Conservation (phyloP, 2,329 filamentous ascomycete species). For the Cladosporium velox region DNA sequence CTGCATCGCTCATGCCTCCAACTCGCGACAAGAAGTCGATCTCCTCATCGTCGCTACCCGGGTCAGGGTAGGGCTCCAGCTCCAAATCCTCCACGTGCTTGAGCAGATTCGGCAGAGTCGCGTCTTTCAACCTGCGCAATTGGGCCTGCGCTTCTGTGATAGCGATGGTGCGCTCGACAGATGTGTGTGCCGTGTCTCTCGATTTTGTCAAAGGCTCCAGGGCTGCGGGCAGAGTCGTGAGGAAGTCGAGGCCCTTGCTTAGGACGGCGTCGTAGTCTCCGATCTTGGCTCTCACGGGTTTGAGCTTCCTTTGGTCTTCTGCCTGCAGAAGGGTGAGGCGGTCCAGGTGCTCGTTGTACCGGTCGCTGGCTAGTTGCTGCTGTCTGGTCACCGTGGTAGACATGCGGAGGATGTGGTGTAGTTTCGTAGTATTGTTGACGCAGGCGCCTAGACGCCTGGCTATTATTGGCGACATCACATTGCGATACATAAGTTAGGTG, state of each 20-base stretch:
- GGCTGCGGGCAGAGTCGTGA: background rate
- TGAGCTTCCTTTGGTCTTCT: background rate
- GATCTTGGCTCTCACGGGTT: background rate
- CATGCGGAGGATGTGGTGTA: background rate
- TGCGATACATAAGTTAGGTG: conserved; percentile 10
- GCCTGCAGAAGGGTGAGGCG: background rate
- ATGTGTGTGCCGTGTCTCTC: background rate
- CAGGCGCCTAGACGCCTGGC: conserved; percentile 19
- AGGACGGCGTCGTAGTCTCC: background rate
- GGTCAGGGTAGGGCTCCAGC: background rate
- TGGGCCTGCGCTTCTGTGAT: background rate
- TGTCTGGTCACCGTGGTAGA: background rate
- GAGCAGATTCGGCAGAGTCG: background rate
- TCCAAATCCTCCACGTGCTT: conserved; percentile 8
- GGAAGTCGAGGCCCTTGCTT: background rate
- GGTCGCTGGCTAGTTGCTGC: background rate
- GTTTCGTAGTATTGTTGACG: background rate
- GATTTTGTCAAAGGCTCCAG: background rate
- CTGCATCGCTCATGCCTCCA: background rate
- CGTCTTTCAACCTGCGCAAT: background rate
- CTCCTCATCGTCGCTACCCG: background rate
- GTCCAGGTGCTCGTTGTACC: background rate
- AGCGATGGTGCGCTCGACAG: background rate
- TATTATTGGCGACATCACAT: conserved; percentile 15
- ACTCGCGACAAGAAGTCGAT: background rate